Evolutionary conservation across 305 asterid species (phyloP), one percentile per base, ranked within the genome.

Genomic region (Fraxinus sp.): DNA sequence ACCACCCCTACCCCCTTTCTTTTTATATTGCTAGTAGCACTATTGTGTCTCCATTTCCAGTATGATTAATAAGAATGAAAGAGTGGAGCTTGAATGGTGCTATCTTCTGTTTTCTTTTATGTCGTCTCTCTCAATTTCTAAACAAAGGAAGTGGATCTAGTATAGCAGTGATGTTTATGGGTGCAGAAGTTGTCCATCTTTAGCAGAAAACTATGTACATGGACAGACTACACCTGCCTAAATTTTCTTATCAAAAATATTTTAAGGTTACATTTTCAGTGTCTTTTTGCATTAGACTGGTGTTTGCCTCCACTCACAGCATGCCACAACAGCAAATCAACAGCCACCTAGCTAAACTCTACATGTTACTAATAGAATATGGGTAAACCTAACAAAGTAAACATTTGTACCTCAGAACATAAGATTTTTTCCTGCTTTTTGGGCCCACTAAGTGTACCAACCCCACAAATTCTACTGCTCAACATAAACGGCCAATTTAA

Each of bases 11-110:
- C 16, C n/a, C 18, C n/a, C 52, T 46, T 16, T 52, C 55, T n/a
- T 81, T 57, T 37, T 10, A 11, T 62, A 62, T 62, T 70, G 77
- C 80, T 57, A 79, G 87, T 85, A 85, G 90, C 88, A 86, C 91
- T 88, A 82, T 86, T 88, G 84, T 32, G 80, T 87, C 90, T 91
- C 90, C 90, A 86, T 83, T 87, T 84, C 86, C 83, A 77, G 64
- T 76, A 37, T 44, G 59, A 30, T 46, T 26, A 14, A 79, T 9
- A 57, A 7, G 11, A 62, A 18, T 33, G 39, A 39, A 76, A 79
- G 79, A 80, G 83, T 82, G 89, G 88, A 88, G 89, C 86, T 78
- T 88, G 84, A 80, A 77, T 78, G 84, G 83, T 85, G 83, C 88
- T 85, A 84, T 35, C 75, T 81, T 83, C 57, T 49, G 37, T 76